These are phyloP conservation scores for Candida michaelii DNA, from an alignment of 805 yeast genomes.

Conservation along the genomic window DNA sequence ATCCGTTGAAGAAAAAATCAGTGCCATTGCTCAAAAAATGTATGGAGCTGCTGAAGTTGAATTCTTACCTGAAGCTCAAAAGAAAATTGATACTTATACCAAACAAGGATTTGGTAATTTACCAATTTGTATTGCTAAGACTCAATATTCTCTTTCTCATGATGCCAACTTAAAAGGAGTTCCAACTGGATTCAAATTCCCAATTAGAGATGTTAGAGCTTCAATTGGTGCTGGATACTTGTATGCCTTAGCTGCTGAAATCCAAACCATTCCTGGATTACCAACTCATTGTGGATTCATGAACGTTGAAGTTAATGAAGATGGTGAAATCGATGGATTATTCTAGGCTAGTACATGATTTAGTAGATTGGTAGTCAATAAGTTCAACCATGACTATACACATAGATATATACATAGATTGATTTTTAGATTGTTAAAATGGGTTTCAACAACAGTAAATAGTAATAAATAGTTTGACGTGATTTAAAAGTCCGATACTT, in stretches of 20 bases:
- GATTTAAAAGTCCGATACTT: not conserved
- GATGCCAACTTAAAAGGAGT: constrained; percentile 93
- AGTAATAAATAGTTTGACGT: not conserved
- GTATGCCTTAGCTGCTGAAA: constrained; percentile 95
- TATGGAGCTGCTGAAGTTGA: constrained; percentile 89
- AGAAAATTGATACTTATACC: constrained; percentile 78
- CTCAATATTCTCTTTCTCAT: constrained; percentile 94
- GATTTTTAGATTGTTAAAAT: constrained; percentile 8
- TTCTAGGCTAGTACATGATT: constrained; percentile 6
- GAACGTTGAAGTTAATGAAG: constrained; percentile 90
- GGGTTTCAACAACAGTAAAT: constrained; percentile 11
- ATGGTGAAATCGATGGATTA: constrained; percentile 88
- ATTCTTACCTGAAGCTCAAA: constrained; percentile 75
- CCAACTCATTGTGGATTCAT: constrained; percentile 96
- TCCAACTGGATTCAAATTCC: constrained; percentile 90
- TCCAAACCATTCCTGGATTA: constrained; percentile 95
- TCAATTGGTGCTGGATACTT: constrained; percentile 96
- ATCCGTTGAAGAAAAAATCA: constrained; percentile 67
- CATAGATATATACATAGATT: not conserved
- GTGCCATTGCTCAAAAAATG: constrained; percentile 75
- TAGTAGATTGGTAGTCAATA: not conserved
- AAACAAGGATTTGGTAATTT: constrained; percentile 85
- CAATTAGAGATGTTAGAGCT: constrained; percentile 91
- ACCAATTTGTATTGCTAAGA: constrained; percentile 96
- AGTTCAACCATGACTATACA: constrained; percentile 6